Evolutionary conservation across 2,329 filamentous ascomycete genomes (phyloP).

Genomic region (Alternaria arbusti): DNA sequence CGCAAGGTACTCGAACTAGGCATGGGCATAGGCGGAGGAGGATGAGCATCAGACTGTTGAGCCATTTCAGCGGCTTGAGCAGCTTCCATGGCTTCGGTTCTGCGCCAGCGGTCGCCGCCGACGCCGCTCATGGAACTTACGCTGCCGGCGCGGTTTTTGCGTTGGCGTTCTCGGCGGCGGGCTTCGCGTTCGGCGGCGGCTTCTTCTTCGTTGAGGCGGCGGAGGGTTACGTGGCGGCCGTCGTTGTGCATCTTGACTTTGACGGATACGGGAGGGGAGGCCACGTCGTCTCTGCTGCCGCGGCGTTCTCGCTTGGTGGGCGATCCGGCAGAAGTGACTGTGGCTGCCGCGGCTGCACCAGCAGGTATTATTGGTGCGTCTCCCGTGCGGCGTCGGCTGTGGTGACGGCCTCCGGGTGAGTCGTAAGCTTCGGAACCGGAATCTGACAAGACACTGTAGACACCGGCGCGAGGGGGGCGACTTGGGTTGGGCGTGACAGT

Average conservation of each 20-base stretch:
- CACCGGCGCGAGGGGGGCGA: constrained; percentile 44
- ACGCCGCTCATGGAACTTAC: constrained; percentile 48
- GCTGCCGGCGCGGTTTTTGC: constrained; percentile 47
- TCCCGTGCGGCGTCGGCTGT: constrained; percentile 40
- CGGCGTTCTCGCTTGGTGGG: constrained; percentile 40
- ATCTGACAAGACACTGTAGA: constrained; percentile 48
- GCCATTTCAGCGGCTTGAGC: constrained; percentile 41
- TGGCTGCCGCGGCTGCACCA: constrained; percentile 36
- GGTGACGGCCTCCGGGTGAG: constrained; percentile 45
- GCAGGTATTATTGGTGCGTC: constrained; percentile 33
- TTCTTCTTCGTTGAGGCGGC: constrained; percentile 67
- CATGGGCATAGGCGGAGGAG: constrained; percentile 38
- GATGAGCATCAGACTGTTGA: constrained; percentile 25
- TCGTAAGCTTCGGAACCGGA: constrained; percentile 50
- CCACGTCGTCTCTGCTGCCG: constrained; percentile 50
- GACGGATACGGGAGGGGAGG: constrained; percentile 67
- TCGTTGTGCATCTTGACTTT: constrained; percentile 71
- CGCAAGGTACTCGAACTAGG: constrained; percentile 33
- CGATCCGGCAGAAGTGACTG: constrained; percentile 35
- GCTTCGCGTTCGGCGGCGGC: constrained; percentile 65
- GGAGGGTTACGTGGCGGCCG: constrained; percentile 67
- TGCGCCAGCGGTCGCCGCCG: constrained; percentile 49
- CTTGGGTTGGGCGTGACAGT: constrained; percentile 35
- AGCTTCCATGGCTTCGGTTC: constrained; percentile 47
- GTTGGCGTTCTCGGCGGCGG: constrained; percentile 55